Conservation (phyloP, 140 eudicot genomes). For the Senecio squalidus region DNA sequence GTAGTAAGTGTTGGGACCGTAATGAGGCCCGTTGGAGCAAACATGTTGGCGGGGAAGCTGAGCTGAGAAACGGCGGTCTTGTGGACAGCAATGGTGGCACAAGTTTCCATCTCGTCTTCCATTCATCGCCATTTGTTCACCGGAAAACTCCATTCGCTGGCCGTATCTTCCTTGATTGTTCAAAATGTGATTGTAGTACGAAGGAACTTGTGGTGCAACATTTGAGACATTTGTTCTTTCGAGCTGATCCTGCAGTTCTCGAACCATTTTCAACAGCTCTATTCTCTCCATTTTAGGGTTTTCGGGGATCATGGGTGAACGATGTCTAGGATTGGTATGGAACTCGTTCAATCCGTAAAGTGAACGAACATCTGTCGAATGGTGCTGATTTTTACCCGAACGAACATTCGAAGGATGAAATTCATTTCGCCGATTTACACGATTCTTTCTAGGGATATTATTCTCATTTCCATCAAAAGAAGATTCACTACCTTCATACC, state of each 20-base stretch:
- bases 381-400: constrained; percentile 21
- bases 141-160: constrained; percentile 56
- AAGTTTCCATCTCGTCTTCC: constrained; percentile 38
- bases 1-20: constrained; percentile 26
- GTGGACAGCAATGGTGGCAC: constrained; percentile 47
- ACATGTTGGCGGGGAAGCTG: constrained; percentile 44
- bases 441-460: constrained; percentile 32
- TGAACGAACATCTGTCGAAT: constrained; percentile 19
- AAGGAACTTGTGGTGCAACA: constrained; percentile 13
- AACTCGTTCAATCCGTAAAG: constrained; percentile 29
- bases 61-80: constrained; percentile 44
- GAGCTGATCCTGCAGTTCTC: constrained; percentile 61
- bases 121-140: constrained; percentile 34
- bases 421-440: constrained; percentile 17
- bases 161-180: constrained; percentile 25
- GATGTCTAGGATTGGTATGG: constrained; percentile 21
- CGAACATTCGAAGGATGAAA: constrained; percentile 15
- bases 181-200: constrained; percentile 22
- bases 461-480: constrained; percentile 59
- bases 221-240: constrained; percentile 31
- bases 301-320: constrained; percentile 28
- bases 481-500: constrained; percentile 64
- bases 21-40: constrained; percentile 27
- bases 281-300: constrained; percentile 36
- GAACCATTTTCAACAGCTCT: constrained; percentile 56